Evolutionary conservation across 768 basidiomycete species (phyloP), one percentile per base, ranked within the genome.

Genomic region (Tricholoma terreum): DNA sequence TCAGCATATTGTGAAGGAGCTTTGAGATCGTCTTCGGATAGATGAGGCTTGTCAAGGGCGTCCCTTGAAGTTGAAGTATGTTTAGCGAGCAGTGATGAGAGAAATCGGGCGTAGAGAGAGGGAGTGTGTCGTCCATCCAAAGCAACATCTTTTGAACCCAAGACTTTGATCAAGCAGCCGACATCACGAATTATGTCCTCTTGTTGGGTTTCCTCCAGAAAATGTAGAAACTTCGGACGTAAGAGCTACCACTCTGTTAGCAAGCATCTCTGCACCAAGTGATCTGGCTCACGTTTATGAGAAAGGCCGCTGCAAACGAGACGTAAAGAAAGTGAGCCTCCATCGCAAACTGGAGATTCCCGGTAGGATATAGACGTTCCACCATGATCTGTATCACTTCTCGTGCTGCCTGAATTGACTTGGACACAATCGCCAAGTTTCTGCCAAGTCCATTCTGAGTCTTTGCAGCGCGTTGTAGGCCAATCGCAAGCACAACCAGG

Each of bases 291-390:
- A 86, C 84, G 69, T 85, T 84, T 51, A 85, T 73, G 21, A 87
- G 70, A 63, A 84, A 84, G 2, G 83, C 83, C 2, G 83, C 77
- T 8, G 84, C 84, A 62, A 84, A 87, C 5, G 84, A 77, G 10
- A 83, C 75, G 57, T 77, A 80, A 11, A 81, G 69, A 57, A 80
- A 80, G 58, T 77, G 73, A 14, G 80, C 74, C 52, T 78, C 83
- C 71, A 85, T 79, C 3, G 83, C 83, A 63, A 76, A 83, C 10
- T 81, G 78, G 22, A 85, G 70, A 60, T 77, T 78, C 1, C 81
- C 82, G 3, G 81, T 82, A 1, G 82, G 82, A 54, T 77, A 79
- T 11, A 85, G 67, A 42, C 74, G 73, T 48, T 84, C 78, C 2
- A 80, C 69, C 62, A 82, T 77, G 36, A 81, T 80, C 24, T 78